Conservation (phyloP, 2,329 filamentous ascomycete genomes). For the Colletotrichum sidae region DNA sequence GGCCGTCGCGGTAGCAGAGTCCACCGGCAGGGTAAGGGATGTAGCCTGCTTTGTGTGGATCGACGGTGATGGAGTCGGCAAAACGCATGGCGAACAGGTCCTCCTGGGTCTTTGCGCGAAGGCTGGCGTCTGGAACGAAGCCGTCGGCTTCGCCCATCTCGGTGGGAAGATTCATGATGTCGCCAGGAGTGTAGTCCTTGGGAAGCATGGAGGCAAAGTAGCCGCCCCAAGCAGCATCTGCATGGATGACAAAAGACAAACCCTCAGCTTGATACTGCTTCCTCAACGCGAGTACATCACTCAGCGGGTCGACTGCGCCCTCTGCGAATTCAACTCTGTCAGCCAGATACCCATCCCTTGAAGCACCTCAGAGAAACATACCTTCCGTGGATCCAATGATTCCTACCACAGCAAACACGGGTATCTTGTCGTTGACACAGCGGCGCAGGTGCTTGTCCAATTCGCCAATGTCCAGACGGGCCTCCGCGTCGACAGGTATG, state of each 20-base stretch:
- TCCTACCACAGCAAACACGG: conserved; percentile 57
- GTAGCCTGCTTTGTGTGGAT: conserved; percentile 61
- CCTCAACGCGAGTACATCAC: conserved; percentile 51
- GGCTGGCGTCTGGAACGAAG: conserved; percentile 49
- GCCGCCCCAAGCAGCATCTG: conserved; percentile 62
- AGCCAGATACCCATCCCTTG: neutral
- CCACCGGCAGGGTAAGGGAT: conserved; percentile 59
- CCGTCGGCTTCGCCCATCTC: conserved; percentile 43
- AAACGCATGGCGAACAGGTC: conserved; percentile 52
- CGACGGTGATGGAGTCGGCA: conserved; percentile 59
- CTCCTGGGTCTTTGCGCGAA: conserved; percentile 50
- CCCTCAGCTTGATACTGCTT: conserved; percentile 54
- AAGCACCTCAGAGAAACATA: conserved; percentile 14
- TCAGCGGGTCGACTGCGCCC: conserved; percentile 57
- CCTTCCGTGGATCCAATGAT: conserved; percentile 61
- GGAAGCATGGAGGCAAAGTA: conserved; percentile 60
- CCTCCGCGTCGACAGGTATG: conserved; percentile 53
- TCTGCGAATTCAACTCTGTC: conserved; percentile 40
- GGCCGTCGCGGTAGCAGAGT: conserved; percentile 56
- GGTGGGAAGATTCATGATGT: conserved; percentile 42
- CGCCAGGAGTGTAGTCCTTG: conserved; percentile 43
- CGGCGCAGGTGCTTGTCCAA: conserved; percentile 47
- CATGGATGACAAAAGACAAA: conserved; percentile 58
- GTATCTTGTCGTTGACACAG: conserved; percentile 43
- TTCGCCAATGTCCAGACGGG: conserved; percentile 49